These are phyloP conservation scores for Mucor velutinosus DNA, from an alignment of 371 early-diverging fungal genomes.

Conservation along the genomic window DNA sequence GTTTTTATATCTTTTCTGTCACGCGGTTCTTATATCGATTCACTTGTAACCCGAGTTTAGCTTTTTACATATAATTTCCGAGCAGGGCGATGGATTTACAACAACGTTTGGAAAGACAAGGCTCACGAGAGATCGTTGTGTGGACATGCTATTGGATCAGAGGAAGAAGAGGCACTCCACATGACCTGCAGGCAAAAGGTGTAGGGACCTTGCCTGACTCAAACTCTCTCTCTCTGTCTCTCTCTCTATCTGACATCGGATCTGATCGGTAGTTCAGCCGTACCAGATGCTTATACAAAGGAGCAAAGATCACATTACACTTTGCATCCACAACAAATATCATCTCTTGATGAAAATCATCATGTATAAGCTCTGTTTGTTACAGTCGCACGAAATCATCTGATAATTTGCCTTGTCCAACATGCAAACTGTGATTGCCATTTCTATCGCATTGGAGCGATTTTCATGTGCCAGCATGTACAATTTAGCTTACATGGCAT, in stretches of 20 bases:
- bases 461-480: constrained; percentile 3
- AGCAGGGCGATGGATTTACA: not conserved
- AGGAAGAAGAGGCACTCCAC: not conserved
- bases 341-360: too few relatives aligned
- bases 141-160: not conserved
- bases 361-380: not conserved
- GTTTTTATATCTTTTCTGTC: not conserved
- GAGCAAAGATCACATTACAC: not conserved
- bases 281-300: not conserved
- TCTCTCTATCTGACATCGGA: constrained; percentile 8
- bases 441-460: not conserved
- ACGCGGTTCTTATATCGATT: constrained; percentile 2
- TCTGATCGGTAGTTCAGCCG: constrained; percentile 8
- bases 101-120: not conserved
- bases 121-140: not conserved
- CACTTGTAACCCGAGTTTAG: not conserved
- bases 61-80: not conserved
- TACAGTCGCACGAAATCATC: not conserved
- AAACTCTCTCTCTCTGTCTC: not conserved
- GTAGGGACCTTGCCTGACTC: too few relatives aligned
- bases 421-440: not conserved
- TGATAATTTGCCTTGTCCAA: not conserved
- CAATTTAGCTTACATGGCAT: not conserved
- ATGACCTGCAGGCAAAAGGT: not conserved
- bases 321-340: not conserved